phyloP scores from a whole-genome alignment of 208 protist species.

The Strigomonas culicis region DNA sequence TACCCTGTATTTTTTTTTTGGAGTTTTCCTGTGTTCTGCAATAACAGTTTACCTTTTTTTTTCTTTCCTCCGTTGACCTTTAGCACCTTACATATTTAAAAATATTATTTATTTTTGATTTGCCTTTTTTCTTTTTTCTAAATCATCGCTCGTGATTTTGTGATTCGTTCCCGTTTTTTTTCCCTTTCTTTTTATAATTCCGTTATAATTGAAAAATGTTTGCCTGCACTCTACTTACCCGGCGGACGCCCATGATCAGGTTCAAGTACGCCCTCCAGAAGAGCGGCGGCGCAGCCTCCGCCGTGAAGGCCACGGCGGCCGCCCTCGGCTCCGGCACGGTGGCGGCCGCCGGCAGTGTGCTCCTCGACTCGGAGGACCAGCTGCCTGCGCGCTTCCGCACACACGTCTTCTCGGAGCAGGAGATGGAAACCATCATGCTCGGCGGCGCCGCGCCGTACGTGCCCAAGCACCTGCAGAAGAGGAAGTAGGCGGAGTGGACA shows the following conservation, averaged over 20 bases:
- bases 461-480: conserved; percentile 64
- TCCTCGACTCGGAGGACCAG: conserved; percentile 53
- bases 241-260: conserved; percentile 55
- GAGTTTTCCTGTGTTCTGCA: not conserved
- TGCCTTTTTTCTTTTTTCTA: conserved; percentile 24
- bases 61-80: not conserved
- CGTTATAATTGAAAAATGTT: conserved; percentile 27
- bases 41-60: not conserved
- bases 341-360: not conserved
- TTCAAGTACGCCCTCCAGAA: conserved; percentile 77
- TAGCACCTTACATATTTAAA: not conserved
- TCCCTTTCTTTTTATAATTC: not conserved
- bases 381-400: conserved; percentile 60
- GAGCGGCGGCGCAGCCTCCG: conserved; percentile 18
- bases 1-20: not conserved
- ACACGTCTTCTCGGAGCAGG: conserved; percentile 52
- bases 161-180: not conserved
- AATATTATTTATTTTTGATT: not conserved
- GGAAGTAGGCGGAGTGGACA: conserved; percentile 43
- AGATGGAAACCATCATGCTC: conserved; percentile 74
- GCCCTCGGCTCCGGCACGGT: conserved; percentile 10
- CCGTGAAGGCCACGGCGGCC: not conserved
- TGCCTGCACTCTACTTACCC: conserved; percentile 19
- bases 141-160: not conserved
- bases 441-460: conserved; percentile 79